A percentile compares a stretch with the other conserved stretches of the same genome.
These are phyloP conservation scores for Mucor piriformis DNA, from an alignment of 371 early-diverging fungal genomes.

Conservation along the genomic window DNA sequence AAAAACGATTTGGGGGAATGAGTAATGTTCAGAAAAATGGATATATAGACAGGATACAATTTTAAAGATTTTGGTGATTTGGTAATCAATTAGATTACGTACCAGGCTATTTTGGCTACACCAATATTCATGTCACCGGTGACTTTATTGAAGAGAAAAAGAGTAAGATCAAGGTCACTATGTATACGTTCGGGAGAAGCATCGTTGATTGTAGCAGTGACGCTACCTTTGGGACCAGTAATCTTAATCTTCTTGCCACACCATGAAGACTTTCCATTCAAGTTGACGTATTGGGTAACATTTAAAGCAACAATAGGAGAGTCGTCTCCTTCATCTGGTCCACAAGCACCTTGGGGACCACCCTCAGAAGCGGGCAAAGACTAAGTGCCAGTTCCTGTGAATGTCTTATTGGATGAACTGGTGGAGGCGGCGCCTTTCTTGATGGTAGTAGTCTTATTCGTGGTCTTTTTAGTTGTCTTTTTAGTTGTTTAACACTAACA, in stretches of 20 bases:
- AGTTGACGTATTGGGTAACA: conserved; percentile 30
- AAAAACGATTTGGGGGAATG: neutral
- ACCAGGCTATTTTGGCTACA: conserved; percentile 28
- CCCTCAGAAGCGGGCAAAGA: conserved; percentile 31
- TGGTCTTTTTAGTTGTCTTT: neutral
- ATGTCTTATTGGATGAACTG: conserved; percentile 4
- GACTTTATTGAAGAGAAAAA: conserved; percentile 53
- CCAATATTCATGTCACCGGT: conserved; percentile 28
- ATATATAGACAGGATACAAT: too few species aligned
- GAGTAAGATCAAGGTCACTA: conserved; percentile 56
- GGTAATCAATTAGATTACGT: conserved; percentile 9
- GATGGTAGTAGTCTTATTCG: neutral
- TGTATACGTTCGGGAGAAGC: conserved; percentile 26
- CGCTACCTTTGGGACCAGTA: conserved; percentile 24
- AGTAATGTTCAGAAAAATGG: neutral
- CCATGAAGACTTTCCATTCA: conserved; percentile 25
- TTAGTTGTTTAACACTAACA: neutral
- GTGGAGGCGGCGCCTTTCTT: neutral
- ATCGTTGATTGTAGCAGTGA: conserved; percentile 27
- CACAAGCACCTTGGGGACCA: conserved; percentile 36
- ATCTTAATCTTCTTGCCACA: conserved; percentile 34
- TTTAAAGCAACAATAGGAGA: conserved; percentile 34
- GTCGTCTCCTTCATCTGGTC: conserved; percentile 18
- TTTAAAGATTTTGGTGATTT: too few species aligned
- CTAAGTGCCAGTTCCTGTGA: conserved; percentile 32